Evolutionary conservation across 345 rosid genomes (phyloP), one percentile per base, ranked within the genome.

Genomic region (Arabidopsis thaliana): DNA sequence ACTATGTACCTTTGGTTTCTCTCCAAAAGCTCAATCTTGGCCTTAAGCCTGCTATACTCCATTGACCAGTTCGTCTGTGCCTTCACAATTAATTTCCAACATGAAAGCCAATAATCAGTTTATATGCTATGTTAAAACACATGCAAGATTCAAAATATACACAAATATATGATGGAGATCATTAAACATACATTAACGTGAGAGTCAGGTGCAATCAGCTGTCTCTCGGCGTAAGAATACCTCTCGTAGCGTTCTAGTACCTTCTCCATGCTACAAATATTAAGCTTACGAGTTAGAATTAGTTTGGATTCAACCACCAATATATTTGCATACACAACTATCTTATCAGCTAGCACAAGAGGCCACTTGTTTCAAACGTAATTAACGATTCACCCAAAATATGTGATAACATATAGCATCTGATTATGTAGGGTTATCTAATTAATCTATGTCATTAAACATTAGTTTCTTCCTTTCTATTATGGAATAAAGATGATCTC

Each of bases 21-120:
- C 76, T 90, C 89, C 51, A 94, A 73, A 80, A 89, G 89, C 79
- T 91, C 97, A 64, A 89, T 82, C 79, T 89, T 94, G 46, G 87
- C 89, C 85, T 87, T 94, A 48, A 91, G 91, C 62, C 85, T 88
- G 69, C 86, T 87, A 67, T 84, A 87, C 79, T 94, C 96, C 82
- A 87, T 57, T 14, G 84, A 55, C 98, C 94, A 89, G 73, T 86
- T 85, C 51, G 81, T 84, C 97, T 90, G 86, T 41, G 34, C 22
- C 33, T 40, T 2, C 42, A 32, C 10, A 46, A 28, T 3, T 14
- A 44, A 28, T 20, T n/a, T 16, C 10, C 28, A 10, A 12, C 23
- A 42, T 8, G 14, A 1, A 56, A 32, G 38, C 20, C 36, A 14
- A 22, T n/a, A 57, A 59, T 37, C 65, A 59, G 32, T 37, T 36